Conservation (phyloP, 2,329 filamentous ascomycete species). For the Trichophyton mentagrophytes region DNA sequence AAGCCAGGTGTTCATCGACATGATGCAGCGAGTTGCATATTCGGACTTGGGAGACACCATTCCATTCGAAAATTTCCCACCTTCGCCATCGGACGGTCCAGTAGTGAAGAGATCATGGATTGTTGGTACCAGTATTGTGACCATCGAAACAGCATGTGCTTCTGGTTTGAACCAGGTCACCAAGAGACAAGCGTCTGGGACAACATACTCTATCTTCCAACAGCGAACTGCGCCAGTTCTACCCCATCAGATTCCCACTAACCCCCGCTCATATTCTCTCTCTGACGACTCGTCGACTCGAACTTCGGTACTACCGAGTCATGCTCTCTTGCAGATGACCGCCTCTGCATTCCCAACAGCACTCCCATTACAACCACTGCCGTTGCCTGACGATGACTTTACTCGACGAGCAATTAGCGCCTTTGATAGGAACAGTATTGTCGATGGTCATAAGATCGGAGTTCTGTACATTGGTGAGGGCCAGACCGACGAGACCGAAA, state of each 20-base stretch:
- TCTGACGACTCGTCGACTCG: slow-evolving; percentile 24
- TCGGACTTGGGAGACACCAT: slow-evolving; percentile 64
- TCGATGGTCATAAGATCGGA: slow-evolving; percentile 91
- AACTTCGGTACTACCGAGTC: slow-evolving; percentile 34
- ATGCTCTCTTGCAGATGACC: slow-evolving; percentile 35
- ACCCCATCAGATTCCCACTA: slow-evolving; percentile 33
- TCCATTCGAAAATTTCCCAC: slow-evolving; percentile 31
- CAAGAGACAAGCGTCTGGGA: slow-evolving; percentile 40
- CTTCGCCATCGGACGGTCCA: slow-evolving; percentile 30
- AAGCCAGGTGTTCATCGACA: slow-evolving; percentile 82
- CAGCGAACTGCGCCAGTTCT: slow-evolving; percentile 35
- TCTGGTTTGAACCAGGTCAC: slow-evolving; percentile 38
- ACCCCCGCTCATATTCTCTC: slow-evolving; percentile 29
- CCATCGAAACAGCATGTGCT: slow-evolving; percentile 36
- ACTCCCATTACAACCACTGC: slow-evolving; percentile 53
- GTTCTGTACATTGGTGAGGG: slow-evolving; percentile 85
- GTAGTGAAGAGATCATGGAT: slow-evolving; percentile 38
- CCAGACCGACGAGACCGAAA: slow-evolving; percentile 70
- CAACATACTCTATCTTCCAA: slow-evolving; percentile 37
- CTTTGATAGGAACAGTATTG: slow-evolving; percentile 77
- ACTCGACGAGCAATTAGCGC: slow-evolving; percentile 60
- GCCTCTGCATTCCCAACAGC: slow-evolving; percentile 33
- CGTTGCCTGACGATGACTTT: slow-evolving; percentile 59
- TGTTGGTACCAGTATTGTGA: slow-evolving; percentile 40
- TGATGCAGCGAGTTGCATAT: slow-evolving; percentile 81